These are phyloP conservation scores for Linderina pennispora DNA, from an alignment of 192 early-diverging fungal species.

Conservation along the genomic window DNA sequence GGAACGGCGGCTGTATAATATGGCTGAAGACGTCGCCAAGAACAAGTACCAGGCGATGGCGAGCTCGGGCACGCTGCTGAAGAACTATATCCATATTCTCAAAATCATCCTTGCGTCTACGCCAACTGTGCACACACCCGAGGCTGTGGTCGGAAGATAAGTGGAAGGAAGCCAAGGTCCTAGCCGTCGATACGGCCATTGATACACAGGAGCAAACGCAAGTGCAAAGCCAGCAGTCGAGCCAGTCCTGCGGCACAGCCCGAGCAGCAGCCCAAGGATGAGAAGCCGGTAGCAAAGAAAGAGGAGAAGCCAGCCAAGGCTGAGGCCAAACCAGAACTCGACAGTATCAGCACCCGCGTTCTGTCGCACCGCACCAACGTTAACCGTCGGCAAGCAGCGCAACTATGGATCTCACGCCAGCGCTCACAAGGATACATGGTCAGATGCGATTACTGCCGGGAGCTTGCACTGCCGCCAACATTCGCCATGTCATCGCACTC, in stretches of 20 bases:
- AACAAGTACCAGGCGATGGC: constrained; percentile 56
- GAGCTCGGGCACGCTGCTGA: constrained; percentile 53
- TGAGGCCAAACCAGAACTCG: neutral
- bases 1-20: constrained; percentile 66
- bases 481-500: constrained; percentile 30
- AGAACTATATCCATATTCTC: constrained; percentile 62
- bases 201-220: constrained; percentile 6
- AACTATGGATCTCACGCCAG: too few species aligned
- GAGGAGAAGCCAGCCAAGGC: neutral
- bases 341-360: too few species aligned
- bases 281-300: neutral
- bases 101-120: constrained; percentile 50
- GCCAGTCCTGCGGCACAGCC: too few species aligned
- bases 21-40: constrained; percentile 60
- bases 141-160: constrained; percentile 39
- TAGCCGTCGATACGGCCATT: constrained; percentile 18
- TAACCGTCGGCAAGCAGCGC: too few species aligned
- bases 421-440: too few species aligned
- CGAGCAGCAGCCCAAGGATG: neutral
- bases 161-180: constrained; percentile 36
- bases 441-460: too few species aligned
- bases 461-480: constrained; percentile 8
- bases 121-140: constrained; percentile 69
- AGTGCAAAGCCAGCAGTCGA: neutral
- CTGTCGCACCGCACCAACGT: too few species aligned